Percentiles rank a stretch among this genome's conserved stretches.
Evolutionary conservation across 2,329 filamentous ascomycete species (phyloP).

Genomic region (Aspergillus flavus): DNA sequence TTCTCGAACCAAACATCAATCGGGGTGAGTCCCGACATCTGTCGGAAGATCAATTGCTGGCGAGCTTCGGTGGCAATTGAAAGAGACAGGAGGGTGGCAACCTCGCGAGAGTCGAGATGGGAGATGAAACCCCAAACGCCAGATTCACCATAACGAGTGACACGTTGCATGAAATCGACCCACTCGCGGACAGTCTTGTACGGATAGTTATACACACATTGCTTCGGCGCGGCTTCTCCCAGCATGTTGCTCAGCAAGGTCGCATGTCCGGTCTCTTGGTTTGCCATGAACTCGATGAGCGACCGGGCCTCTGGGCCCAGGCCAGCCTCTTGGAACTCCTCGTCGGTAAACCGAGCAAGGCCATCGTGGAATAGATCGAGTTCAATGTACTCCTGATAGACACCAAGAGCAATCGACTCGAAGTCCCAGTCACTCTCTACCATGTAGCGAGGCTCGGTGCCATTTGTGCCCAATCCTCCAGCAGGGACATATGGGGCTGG

Average conservation of each 20-base stretch:
- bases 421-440: conserved; percentile 83
- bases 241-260: no score
- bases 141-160: no score
- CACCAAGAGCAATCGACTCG: conserved; percentile 70
- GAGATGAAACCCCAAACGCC: no score
- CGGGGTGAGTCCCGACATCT: conserved; percentile 76
- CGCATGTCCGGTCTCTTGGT: no score
- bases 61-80: conserved; percentile 78
- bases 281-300: no score
- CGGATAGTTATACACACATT: no score
- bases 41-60: conserved; percentile 80
- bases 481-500: conserved; percentile 72
- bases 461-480: conserved; percentile 76
- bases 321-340: no score
- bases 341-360: no score
- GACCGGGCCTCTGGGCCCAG: no score
- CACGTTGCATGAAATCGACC: no score
- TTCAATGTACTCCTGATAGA: conserved; percentile 86
- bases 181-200: no score
- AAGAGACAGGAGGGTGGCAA: conserved; percentile 72
- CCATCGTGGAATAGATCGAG: conserved; percentile 76
- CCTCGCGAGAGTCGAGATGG: conserved; percentile 29
- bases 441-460: conserved; percentile 72
- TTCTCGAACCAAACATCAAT: conserved; percentile 82
- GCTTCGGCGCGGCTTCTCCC: no score